Evolutionary conservation across 2,329 filamentous ascomycete genomes (phyloP).

Genomic region (Fusarium piperis): DNA sequence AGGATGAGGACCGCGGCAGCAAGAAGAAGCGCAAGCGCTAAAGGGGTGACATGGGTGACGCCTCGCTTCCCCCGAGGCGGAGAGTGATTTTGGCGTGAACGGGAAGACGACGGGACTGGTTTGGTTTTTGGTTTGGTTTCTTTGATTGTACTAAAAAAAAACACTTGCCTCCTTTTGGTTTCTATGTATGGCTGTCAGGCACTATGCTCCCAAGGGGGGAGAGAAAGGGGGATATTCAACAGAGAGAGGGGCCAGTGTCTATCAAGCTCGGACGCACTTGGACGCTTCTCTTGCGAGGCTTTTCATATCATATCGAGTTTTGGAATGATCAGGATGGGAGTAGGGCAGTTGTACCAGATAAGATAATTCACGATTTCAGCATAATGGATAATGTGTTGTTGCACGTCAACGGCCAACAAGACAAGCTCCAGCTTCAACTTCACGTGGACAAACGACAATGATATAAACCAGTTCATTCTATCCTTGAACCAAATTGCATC

Average conservation of each 20-base stretch:
- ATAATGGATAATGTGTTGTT: conserved; percentile 2
- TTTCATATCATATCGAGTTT: conserved; percentile 2
- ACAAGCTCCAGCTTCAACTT: neutral
- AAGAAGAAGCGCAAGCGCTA: conserved; percentile 66
- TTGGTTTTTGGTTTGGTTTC: conserved; percentile 16
- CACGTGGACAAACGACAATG: neutral
- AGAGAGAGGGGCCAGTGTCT: neutral
- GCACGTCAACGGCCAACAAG: too few species aligned
- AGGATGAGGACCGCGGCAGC: conserved; percentile 71
- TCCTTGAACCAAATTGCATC: conserved; percentile 29
- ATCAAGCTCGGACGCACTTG: neutral
- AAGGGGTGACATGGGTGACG: conserved; percentile 1
- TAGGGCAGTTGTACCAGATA: conserved; percentile 19
- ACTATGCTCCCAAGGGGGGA: neutral
- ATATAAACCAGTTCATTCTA: conserved; percentile 35
- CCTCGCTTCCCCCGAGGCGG: neutral
- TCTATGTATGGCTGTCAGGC: conserved; percentile 4
- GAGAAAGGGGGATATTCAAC: neutral
- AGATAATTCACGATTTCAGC: conserved; percentile 32
- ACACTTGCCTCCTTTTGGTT: conserved; percentile 14
- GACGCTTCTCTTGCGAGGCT: neutral
- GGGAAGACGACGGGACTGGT: conserved; percentile 2
- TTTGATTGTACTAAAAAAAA: conserved; percentile 30
- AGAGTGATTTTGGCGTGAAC: conserved; percentile 7
- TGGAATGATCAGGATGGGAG: conserved; percentile 17